Conservation (phyloP, 2,329 filamentous ascomycete genomes). For the Colletotrichum siamense region DNA sequence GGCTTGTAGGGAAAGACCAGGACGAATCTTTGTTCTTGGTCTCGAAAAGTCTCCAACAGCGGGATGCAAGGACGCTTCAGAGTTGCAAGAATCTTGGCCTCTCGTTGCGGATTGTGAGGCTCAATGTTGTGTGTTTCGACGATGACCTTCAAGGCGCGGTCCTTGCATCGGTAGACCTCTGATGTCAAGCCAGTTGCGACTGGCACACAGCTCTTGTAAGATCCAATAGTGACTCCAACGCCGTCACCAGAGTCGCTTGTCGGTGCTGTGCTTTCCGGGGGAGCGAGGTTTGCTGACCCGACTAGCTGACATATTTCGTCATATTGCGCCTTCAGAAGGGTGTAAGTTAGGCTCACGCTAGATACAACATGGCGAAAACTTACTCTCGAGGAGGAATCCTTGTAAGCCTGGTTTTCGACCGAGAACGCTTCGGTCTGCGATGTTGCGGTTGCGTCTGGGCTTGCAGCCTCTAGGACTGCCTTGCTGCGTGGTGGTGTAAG, state of each 20-base stretch:
- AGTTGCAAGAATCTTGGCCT: conserved; percentile 74
- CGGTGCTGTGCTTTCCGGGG: background rate
- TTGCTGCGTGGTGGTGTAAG: background rate
- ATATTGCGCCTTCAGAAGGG: conserved; percentile 35
- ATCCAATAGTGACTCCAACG: conserved; percentile 55
- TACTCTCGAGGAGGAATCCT: conserved; percentile 17
- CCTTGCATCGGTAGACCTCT: conserved; percentile 74
- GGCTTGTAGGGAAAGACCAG: conserved; percentile 87
- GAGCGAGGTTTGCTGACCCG: conserved; percentile 17
- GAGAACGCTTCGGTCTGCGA: conserved; percentile 23
- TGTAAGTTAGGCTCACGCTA: background rate
- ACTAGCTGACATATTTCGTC: conserved; percentile 43
- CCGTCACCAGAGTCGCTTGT: conserved; percentile 20
- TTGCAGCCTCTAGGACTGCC: conserved; percentile 7
- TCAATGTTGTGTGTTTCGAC: conserved; percentile 73
- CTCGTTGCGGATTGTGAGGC: conserved; percentile 83
- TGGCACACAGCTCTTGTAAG: conserved; percentile 58
- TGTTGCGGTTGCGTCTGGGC: background rate
- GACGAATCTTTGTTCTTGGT: conserved; percentile 74
- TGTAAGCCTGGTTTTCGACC: conserved; percentile 22
- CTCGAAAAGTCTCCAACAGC: conserved; percentile 76
- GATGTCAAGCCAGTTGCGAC: conserved; percentile 78
- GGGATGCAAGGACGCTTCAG: conserved; percentile 66
- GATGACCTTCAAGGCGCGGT: conserved; percentile 83
- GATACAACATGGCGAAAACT: background rate